phyloP scores from a whole-genome alignment of 2,329 filamentous ascomycete species.

The Colletotrichum somersetense region DNA sequence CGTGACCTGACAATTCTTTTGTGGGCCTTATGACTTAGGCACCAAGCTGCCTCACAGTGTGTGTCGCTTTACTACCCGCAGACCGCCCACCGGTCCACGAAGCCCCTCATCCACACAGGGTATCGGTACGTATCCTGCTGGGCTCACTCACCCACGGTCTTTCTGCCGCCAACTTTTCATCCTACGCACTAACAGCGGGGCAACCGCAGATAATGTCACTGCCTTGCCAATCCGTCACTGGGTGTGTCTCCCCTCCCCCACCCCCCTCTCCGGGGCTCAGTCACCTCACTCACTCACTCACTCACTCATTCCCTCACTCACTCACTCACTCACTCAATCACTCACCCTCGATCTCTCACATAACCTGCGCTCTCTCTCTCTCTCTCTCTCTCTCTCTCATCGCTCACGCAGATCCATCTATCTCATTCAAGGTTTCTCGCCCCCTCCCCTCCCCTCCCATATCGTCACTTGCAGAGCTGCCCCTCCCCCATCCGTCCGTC shows the following conservation, averaged over 20 bases:
- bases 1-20: too few relatives aligned
- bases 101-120: slow-evolving; percentile 5
- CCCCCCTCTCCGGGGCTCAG: not conserved
- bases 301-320: slow-evolving; percentile 6
- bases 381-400: slow-evolving; percentile 3
- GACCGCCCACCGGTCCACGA: slow-evolving; percentile 5
- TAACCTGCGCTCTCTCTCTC: slow-evolving; percentile 8
- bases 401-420: slow-evolving; percentile 31
- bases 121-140: not conserved
- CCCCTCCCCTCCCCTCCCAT: slow-evolving; percentile 18
- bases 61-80: slow-evolving; percentile 17
- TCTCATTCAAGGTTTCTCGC: slow-evolving; percentile 30
- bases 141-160: slow-evolving; percentile 10
- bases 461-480: slow-evolving; percentile 31
- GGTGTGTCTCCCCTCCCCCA: not conserved
- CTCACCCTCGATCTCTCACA: slow-evolving; percentile 7
- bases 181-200: slow-evolving; percentile 33
- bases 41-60: slow-evolving; percentile 29
- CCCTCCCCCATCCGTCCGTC: slow-evolving; percentile 27
- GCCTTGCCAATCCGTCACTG: slow-evolving; percentile 12
- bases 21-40: slow-evolving; percentile 24
- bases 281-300: slow-evolving; percentile 5
- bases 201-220: slow-evolving; percentile 21
- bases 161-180: slow-evolving; percentile 11
- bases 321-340: slow-evolving; percentile 1